Evolutionary conservation across 1,284 basidiomycete species (phyloP), one percentile per base, ranked within the genome.

Genomic region (Coniferiporia weirii): DNA sequence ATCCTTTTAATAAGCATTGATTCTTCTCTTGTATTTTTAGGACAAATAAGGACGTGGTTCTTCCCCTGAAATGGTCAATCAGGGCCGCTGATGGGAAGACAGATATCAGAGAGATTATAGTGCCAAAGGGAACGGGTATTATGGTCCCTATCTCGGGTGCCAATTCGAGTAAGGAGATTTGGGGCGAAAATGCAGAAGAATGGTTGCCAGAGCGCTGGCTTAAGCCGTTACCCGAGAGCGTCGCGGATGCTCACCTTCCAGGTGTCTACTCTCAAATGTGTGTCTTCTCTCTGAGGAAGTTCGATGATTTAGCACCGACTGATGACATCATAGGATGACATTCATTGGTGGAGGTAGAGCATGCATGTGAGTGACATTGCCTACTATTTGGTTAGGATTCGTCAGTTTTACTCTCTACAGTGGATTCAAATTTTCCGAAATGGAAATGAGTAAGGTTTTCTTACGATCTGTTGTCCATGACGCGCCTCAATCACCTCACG

Each of bases 261-360:
- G 60, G 60, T 4, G 52, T 61, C 13, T 61, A 61, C 35, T 40
- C 60, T 1, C 46, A 47, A 9, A 61, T 61, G 60, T 61, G 20
- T 40, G 49, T 48, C n/a, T 46, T 13, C 15, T 40, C n/a, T 13
- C 27, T 27, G 27, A 27, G 27, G 27, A 27, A 27, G 13, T 32
- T 1, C 2, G n/a, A 7, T 35, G 17, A 15, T 55, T 12, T 54
- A 2, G 22, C 10, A n/a, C 38, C 8, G n/a, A 19, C 19, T 12
- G n/a, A 51, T 17, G 9, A n/a, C 8, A 40, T 40, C 8, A 12
- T 9, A 61, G 60, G 60, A 61, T 64, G 61, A 63, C 61, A 15
- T 64, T 64, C 51, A 35, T 55, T 19, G 61, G 63, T 13, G 63
- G 63, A 15, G 46, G 63, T 12, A 52, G 61, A 44, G 56, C 57